Evolutionary conservation across 345 rosid genomes (phyloP).

Genomic region (Kernera saxatilis): DNA sequence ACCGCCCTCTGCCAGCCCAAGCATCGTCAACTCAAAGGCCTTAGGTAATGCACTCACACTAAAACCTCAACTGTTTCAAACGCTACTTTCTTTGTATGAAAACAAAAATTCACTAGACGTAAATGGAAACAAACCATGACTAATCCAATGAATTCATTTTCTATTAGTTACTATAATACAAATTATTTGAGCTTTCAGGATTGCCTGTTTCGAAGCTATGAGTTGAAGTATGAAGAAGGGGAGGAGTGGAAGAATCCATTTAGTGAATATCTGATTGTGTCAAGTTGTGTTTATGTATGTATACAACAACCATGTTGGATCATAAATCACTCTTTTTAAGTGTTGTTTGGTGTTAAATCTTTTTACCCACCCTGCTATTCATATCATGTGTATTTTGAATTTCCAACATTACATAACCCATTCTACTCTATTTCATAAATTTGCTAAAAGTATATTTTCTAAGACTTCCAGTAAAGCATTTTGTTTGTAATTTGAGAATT

Average conservation of each 20-base stretch:
- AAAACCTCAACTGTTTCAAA: not conserved
- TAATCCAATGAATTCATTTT: not conserved
- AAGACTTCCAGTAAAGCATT: no score
- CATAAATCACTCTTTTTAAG: slow-evolving; percentile 12
- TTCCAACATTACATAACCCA: not conserved
- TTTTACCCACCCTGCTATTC: not conserved
- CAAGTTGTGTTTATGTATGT: slow-evolving; percentile 17
- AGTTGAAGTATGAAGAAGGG: slow-evolving; percentile 16
- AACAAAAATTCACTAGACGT: not conserved
- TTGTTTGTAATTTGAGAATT: no score
- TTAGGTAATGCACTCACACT: slow-evolving; percentile 35
- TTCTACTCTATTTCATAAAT: not conserved
- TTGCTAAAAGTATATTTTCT: not conserved
- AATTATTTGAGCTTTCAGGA: slow-evolving; percentile 38
- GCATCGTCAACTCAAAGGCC: slow-evolving; percentile 86
- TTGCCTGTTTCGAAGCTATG: slow-evolving; percentile 80
- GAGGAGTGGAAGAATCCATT: not conserved
- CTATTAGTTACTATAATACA: not conserved
- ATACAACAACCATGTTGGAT: slow-evolving; percentile 13
- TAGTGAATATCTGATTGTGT: slow-evolving; percentile 8
- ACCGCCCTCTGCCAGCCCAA: slow-evolving; percentile 84
- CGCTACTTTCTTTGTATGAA: not conserved
- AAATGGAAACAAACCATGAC: not conserved
- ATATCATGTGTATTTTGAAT: not conserved
- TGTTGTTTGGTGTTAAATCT: not conserved